phyloP scores from a whole-genome alignment of 768 basidiomycete genomes.

The Cystobasidiopsis lactophilus region DNA sequence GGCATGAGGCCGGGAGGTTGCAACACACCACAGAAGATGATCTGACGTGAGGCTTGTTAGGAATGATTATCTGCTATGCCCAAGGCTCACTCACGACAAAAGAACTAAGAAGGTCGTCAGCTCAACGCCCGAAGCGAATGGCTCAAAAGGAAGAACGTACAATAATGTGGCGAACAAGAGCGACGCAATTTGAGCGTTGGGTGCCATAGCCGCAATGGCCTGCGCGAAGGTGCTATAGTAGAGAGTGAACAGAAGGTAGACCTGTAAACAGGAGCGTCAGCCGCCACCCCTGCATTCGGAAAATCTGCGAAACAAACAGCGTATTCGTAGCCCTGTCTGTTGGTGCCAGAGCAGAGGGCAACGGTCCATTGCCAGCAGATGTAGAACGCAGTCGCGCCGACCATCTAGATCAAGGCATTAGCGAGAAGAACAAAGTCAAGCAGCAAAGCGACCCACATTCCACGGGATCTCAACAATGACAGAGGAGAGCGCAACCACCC shows the following conservation, averaged over 20 bases:
- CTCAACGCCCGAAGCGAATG: background rate
- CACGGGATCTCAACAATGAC: conserved; percentile 18
- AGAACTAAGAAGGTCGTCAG: conserved; percentile 13
- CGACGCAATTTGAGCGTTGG: conserved; percentile 39
- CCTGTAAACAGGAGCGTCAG: too few relatives aligned
- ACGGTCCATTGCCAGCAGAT: conserved; percentile 46
- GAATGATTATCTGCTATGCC: background rate
- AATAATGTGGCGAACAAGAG: conserved; percentile 35
- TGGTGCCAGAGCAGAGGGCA: background rate
- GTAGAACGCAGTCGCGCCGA: conserved; percentile 35
- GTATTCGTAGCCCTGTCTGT: conserved; percentile 2
- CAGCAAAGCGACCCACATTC: conserved; percentile 10
- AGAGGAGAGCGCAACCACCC: conserved; percentile 12
- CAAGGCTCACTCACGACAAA: conserved; percentile 10
- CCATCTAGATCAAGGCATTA: conserved; percentile 1
- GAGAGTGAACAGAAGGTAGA: conserved; percentile 35
- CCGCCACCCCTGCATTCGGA: too few relatives aligned
- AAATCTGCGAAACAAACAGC: too few relatives aligned
- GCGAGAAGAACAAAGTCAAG: background rate
- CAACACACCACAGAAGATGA: conserved; percentile 47
- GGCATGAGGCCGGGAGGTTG: conserved; percentile 41
- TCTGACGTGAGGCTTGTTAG: background rate
- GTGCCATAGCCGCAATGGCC: conserved; percentile 39
- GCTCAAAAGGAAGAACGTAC: background rate
- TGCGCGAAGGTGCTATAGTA: conserved; percentile 44